Evolutionary conservation across 495 filamentous ascomycete species (phyloP).

Genomic region (Sabuloglossum arenarium): DNA sequence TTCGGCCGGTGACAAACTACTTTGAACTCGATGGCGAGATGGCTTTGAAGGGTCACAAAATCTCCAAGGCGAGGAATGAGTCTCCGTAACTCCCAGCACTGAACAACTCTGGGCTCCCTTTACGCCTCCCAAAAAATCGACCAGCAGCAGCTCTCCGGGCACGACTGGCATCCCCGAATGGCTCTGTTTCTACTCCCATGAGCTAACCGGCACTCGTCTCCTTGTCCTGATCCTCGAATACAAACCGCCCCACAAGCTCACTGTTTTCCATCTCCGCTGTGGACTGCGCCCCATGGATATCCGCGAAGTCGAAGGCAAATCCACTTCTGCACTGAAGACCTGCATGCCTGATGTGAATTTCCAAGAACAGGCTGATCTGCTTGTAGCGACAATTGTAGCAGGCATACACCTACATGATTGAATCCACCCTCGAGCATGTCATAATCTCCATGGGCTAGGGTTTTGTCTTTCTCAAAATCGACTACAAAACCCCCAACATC

Average conservation of each 20-base stretch:
- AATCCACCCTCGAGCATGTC: conserved; percentile 21
- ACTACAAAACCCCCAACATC: conserved; percentile 12
- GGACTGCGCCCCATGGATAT: conserved; percentile 2
- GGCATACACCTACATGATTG: conserved; percentile 28
- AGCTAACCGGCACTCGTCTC: conserved; percentile 11
- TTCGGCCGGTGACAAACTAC: background rate
- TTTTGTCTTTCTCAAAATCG: conserved; percentile 27
- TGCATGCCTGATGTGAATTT: background rate
- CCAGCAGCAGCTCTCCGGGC: too few species aligned
- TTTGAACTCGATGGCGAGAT: conserved; percentile 4
- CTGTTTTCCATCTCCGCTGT: background rate
- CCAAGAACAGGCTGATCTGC: background rate
- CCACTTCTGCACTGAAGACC: background rate
- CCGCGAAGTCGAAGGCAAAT: background rate
- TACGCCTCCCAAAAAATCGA: background rate
- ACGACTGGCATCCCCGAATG: conserved; percentile 14
- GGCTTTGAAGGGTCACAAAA: conserved; percentile 19
- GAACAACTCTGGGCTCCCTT: conserved; percentile 1
- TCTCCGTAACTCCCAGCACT: conserved; percentile 7
- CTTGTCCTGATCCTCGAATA: conserved; percentile 18
- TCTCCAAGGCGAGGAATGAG: conserved; percentile 5
- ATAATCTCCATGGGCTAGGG: conserved; percentile 25
- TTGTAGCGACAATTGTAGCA: conserved; percentile 20
- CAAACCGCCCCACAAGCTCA: conserved; percentile 24
- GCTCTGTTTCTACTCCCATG: conserved; percentile 22